phyloP scores from a whole-genome alignment of 164 flowering plant species.

The Akebia trifoliata region DNA sequence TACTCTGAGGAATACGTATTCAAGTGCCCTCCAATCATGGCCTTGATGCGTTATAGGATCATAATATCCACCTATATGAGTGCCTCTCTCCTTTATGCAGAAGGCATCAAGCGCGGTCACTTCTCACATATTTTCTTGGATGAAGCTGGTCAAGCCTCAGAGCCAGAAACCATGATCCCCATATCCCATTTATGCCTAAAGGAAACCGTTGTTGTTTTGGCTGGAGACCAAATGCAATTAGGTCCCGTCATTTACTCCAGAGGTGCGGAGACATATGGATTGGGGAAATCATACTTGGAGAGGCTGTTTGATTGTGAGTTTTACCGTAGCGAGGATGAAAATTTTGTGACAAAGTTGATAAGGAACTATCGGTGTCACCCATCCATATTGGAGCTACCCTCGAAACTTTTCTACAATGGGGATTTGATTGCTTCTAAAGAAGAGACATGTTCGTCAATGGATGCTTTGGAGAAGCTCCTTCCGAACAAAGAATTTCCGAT shows the following conservation, averaged over 20 bases:
- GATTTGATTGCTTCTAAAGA: constrained; percentile 72
- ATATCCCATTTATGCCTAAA: constrained; percentile 46
- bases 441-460: constrained; percentile 18
- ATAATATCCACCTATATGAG: constrained; percentile 86
- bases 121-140: constrained; percentile 88
- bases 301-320: constrained; percentile 57
- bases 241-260: constrained; percentile 81
- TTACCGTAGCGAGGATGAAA: constrained; percentile 44
- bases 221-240: constrained; percentile 92
- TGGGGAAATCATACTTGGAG: constrained; percentile 80
- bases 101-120: constrained; percentile 60
- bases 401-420: constrained; percentile 69
- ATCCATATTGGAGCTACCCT: constrained; percentile 69
- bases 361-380: constrained; percentile 83
- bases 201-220: constrained; percentile 74
- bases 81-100: constrained; percentile 60
- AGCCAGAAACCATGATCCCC: constrained; percentile 90
- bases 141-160: constrained; percentile 99
- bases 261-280: constrained; percentile 59
- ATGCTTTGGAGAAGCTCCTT: constrained; percentile 34
- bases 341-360: constrained; percentile 64
- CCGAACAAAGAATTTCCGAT: constrained; percentile 74
- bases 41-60: constrained; percentile 49
- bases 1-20: constrained; percentile 52
- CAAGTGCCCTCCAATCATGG: constrained; percentile 52